phyloP scores from a whole-genome alignment of 257 asterid genomes.

The Przewalskia tangutica region DNA sequence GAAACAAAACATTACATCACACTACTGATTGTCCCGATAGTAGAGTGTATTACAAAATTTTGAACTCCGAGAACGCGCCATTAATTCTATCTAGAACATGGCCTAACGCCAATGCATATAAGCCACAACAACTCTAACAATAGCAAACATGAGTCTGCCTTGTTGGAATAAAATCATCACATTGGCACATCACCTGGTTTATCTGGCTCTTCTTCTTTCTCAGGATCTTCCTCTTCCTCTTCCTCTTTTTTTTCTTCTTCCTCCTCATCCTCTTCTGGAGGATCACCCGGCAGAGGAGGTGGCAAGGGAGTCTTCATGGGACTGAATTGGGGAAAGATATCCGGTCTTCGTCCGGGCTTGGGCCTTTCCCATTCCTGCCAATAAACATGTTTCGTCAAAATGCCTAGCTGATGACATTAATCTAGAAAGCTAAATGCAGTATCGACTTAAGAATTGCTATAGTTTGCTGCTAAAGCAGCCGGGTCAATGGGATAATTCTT shows the following conservation, averaged over 20 bases:
- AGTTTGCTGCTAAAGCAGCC: no score
- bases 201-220: slow-evolving; percentile 27
- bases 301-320: slow-evolving; percentile 78
- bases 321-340: slow-evolving; percentile 80
- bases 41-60: not conserved
- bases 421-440: not conserved
- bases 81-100: not conserved
- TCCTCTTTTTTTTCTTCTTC: slow-evolving; percentile 57
- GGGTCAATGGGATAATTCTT: no score
- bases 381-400: not conserved
- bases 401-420: not conserved
- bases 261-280: slow-evolving; percentile 66
- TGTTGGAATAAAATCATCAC: not conserved
- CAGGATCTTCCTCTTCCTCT: slow-evolving; percentile 41
- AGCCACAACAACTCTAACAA: not conserved
- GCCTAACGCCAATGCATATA: no score
- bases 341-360: slow-evolving; percentile 16
- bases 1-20: not conserved
- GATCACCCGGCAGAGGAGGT: slow-evolving; percentile 12
- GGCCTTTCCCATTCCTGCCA: slow-evolving; percentile 16
- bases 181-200: slow-evolving; percentile 23
- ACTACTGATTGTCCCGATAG: not conserved
- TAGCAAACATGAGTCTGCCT: not conserved
- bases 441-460: no score
- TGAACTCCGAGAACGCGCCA: not conserved